phyloP scores from a whole-genome alignment of 2,329 filamentous ascomycete species.

The Diplodia intermedia region DNA sequence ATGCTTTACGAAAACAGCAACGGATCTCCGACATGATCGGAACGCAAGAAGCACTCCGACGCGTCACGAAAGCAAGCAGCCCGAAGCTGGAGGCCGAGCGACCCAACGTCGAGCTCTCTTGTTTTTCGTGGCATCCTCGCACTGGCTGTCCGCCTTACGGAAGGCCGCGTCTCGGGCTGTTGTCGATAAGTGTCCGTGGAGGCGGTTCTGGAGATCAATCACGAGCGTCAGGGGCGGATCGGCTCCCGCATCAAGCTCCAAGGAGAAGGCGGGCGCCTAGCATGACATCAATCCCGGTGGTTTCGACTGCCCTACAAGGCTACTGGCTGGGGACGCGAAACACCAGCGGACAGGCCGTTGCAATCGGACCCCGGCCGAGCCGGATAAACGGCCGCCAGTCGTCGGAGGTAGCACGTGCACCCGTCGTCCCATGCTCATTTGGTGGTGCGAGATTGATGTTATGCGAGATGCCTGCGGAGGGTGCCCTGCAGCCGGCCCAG shows the following conservation, averaged over 20 bases:
- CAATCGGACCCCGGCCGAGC: slow-evolving; percentile 11
- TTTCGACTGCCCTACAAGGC: slow-evolving; percentile 10
- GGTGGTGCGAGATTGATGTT: slow-evolving; percentile 17
- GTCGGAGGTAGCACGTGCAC: slow-evolving; percentile 5
- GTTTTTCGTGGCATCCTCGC: neutral
- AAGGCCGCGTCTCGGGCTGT: slow-evolving; percentile 16
- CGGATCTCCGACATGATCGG: neutral
- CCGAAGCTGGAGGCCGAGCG: neutral
- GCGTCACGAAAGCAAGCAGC: neutral
- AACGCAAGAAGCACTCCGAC: neutral
- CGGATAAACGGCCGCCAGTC: slow-evolving; percentile 11
- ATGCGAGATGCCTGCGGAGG: slow-evolving; percentile 18
- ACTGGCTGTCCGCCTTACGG: slow-evolving; percentile 7
- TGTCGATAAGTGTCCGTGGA: slow-evolving; percentile 22
- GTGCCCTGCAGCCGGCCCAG: neutral
- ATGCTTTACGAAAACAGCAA: neutral
- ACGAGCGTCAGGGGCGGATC: slow-evolving; percentile 14
- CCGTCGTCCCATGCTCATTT: slow-evolving; percentile 8
- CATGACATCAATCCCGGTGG: slow-evolving; percentile 14
- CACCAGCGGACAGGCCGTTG: slow-evolving; percentile 5
- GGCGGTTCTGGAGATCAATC: slow-evolving; percentile 20
- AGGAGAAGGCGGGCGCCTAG: slow-evolving; percentile 9
- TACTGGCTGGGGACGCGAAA: neutral
- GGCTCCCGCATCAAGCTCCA: slow-evolving; percentile 3
- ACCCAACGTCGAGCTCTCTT: too few species aligned